Evolutionary conservation across 495 filamentous ascomycete species (phyloP), one percentile per base, ranked within the genome.

Genomic region (Ramalina intermedia): DNA sequence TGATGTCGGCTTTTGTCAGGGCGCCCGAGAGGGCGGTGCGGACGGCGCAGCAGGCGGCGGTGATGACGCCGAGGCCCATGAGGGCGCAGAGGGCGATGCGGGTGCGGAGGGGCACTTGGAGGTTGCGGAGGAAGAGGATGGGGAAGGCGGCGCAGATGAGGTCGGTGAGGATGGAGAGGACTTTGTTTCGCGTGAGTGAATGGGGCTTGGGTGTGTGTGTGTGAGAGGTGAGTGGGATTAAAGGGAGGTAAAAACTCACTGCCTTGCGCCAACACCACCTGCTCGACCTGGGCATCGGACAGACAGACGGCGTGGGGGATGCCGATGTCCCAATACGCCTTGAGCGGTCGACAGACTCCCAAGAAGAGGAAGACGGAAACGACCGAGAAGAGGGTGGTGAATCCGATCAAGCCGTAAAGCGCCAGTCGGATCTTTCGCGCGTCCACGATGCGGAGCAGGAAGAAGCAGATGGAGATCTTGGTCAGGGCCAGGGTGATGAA

Each of bases 41-140:
- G 6, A 56, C 50, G 1, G 46, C 43, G 36, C 49, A 52, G 18
- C 54, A 56, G 24, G 44, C 39, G 18, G 54, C 54, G 11, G 54
- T 56, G 64, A 69, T 57, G 5, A 67, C 41, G 18, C 64, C 62
- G 3, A 64, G 56, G 5, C 66, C 59, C 66, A 69, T 66, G 6
- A 66, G 43, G 14, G 63, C 41, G 37, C 60, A 66, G 6, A 69
- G 40, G 1, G 62, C 61, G 39, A 69, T 35, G 43, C 63, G 67
- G 1, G 57, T 61, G 18, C 58, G 56, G 6, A 58, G 29, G n/a
- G 58, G 63, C 21, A 57, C 50, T 18, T 48, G 37, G 37, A 57
- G 21, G 0, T 66, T 48, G 36, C 59, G 51, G 5, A 64, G 58
- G 45, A 69, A 63, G 43, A 67, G 56, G 18, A 58, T 47, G 0